phyloP scores from a whole-genome alignment of 164 flowering plant genomes.

The Tetrastigma voinierianum region DNA sequence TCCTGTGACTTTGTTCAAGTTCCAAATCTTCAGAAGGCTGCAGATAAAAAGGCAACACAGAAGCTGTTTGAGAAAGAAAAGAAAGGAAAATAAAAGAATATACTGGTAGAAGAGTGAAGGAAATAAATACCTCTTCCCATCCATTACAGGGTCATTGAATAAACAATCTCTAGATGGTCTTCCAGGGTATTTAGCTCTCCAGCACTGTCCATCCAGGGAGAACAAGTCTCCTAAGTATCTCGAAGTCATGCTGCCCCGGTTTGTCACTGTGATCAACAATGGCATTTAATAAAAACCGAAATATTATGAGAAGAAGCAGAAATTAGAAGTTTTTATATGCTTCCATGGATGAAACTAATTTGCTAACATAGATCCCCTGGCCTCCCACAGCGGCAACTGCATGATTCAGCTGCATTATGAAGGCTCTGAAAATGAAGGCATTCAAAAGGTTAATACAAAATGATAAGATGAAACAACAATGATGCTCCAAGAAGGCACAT shows the following conservation, averaged over 20 bases:
- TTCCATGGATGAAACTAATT: neutral
- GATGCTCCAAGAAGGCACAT: neutral
- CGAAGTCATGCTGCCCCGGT: slow-evolving; percentile 66
- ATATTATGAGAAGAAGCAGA: neutral
- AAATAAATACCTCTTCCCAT: slow-evolving; percentile 57
- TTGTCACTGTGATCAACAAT: slow-evolving; percentile 48
- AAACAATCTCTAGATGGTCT: slow-evolving; percentile 68
- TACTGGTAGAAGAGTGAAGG: neutral
- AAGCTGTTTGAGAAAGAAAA: neutral
- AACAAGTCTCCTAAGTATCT: slow-evolving; percentile 62
- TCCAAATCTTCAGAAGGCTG: slow-evolving; percentile 73
- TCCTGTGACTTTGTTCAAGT: slow-evolving; percentile 58
- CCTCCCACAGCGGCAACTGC: slow-evolving; percentile 74
- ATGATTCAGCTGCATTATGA: slow-evolving; percentile 65
- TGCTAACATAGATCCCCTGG: slow-evolving; percentile 64
- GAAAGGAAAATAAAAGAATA: neutral
- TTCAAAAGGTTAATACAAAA: neutral
- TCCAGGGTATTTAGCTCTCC: slow-evolving; percentile 62
- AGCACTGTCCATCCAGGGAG: slow-evolving; percentile 73
- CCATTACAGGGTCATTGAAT: slow-evolving; percentile 65
- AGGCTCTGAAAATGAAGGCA: slow-evolving; percentile 43
- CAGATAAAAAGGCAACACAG: neutral
- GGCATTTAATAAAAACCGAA: neutral
- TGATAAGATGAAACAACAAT: neutral
- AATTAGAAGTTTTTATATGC: neutral